A percentile compares a stretch with the other conserved stretches of the same genome.
phyloP scores from a whole-genome alignment of 169 alveolate genomes.

The Eimeria maxima region DNA sequence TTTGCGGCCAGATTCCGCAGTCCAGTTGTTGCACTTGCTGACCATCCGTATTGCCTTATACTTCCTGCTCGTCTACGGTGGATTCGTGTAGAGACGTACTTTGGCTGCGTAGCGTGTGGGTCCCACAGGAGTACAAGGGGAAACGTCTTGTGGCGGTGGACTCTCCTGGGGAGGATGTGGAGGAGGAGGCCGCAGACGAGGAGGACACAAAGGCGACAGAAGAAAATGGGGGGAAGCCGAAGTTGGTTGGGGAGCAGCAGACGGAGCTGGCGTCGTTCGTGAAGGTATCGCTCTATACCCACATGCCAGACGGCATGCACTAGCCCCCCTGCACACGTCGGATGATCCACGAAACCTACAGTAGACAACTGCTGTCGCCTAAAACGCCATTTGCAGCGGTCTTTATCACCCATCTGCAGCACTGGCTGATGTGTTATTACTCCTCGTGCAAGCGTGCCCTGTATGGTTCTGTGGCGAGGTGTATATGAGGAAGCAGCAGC shows the following conservation, averaged over 20 bases:
- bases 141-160: slow-evolving; percentile 84
- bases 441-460: background rate
- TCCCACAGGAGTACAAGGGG: slow-evolving; percentile 81
- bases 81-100: background rate
- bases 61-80: background rate
- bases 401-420: background rate
- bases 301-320: background rate
- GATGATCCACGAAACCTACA: background rate
- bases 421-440: background rate
- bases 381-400: background rate
- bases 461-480: background rate
- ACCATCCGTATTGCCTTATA: background rate
- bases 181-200: slow-evolving; percentile 60
- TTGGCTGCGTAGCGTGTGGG: slow-evolving; percentile 2
- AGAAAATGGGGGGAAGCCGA: slow-evolving; percentile 73
- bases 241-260: slow-evolving; percentile 84
- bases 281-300: slow-evolving; percentile 64
- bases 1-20: background rate
- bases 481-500: background rate
- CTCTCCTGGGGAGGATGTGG: slow-evolving; percentile 84
- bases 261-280: slow-evolving; percentile 83
- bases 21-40: background rate
- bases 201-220: slow-evolving; percentile 48
- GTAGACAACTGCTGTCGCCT: background rate
- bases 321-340: background rate